Percentiles rank a stretch among this genome's conserved stretches.
Conservation (phyloP, 257 asterid species). For the Solanum sparsipilum region DNA sequence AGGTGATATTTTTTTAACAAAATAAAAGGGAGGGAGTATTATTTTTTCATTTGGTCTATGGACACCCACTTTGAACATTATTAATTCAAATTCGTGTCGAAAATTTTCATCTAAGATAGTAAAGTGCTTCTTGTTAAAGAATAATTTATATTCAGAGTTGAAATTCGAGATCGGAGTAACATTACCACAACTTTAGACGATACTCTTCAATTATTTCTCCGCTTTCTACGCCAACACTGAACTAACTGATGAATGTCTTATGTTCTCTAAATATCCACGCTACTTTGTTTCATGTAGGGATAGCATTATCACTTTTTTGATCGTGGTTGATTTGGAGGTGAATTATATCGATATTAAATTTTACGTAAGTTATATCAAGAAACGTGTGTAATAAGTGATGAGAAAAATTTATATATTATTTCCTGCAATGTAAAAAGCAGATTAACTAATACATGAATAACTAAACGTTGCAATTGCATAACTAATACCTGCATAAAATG, state of each 20-base stretch:
- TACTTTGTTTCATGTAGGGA: not conserved
- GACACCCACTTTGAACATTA: not conserved
- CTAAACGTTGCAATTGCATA: too few species aligned
- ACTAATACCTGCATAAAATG: not conserved
- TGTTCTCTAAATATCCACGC: not conserved
- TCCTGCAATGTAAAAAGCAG: not conserved
- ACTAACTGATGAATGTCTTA: not conserved
- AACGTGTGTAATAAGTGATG: accelerated
- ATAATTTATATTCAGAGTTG: too few species aligned
- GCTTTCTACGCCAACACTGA: not conserved
- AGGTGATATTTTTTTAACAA: too few species aligned
- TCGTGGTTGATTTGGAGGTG: not conserved
- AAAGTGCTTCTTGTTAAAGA: too few species aligned
- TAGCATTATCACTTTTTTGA: too few species aligned
- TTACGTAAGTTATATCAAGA: not conserved
- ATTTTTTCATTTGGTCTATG: too few species aligned
- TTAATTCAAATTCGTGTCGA: not conserved
- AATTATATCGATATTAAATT: not conserved
- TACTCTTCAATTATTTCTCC: not conserved
- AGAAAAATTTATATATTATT: not conserved
- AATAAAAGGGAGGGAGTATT: too few species aligned
- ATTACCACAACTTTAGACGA: not conserved
- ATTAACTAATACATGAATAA: not conserved
- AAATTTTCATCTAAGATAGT: accelerated
- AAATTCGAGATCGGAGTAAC: not conserved